A percentile compares a stretch with the other conserved stretches of the same genome.
These are phyloP conservation scores for Hawksworthiomyces lignivorus DNA, from an alignment of 2,329 filamentous ascomycete species.

Conservation along the genomic window DNA sequence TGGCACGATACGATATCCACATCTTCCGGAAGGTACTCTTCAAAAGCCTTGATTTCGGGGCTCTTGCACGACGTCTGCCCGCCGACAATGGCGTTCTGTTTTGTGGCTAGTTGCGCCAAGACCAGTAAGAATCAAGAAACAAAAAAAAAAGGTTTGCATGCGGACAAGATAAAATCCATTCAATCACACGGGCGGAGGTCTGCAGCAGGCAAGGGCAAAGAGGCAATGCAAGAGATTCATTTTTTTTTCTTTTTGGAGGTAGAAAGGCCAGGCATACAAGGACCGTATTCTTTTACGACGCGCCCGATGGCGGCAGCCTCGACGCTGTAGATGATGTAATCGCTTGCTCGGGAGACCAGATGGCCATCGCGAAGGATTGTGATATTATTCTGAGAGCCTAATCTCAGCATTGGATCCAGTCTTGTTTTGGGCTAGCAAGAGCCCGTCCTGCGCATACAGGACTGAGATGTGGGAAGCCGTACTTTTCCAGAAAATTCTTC, in stretches of 20 bases:
- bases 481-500: conserved; percentile 82
- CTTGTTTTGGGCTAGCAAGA: too few species aligned
- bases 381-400: conserved; percentile 61
- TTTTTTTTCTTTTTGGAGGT: too few species aligned
- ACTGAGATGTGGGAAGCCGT: conserved; percentile 35
- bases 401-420: conserved; percentile 40
- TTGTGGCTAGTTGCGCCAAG: conserved; percentile 60
- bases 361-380: conserved; percentile 91
- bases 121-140: conserved; percentile 13
- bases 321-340: conserved; percentile 98
- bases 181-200: too few species aligned
- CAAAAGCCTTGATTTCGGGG: conserved; percentile 89
- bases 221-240: neutral
- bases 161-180: neutral
- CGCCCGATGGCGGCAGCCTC: conserved; percentile 84
- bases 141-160: neutral
- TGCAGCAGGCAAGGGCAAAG: conserved; percentile 6
- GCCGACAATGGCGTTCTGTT: conserved; percentile 88
- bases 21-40: conserved; percentile 76
- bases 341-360: conserved; percentile 88
- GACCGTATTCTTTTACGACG: conserved; percentile 82
- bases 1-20: conserved; percentile 94
- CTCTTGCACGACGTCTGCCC: conserved; percentile 98
- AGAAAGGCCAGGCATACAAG: conserved; percentile 59
- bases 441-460: too few species aligned